Percentiles rank a stretch among this genome's conserved stretches.
These are phyloP conservation scores for Pseudohyphozyma bogoriensis DNA, from an alignment of 768 basidiomycete genomes.

Conservation along the genomic window DNA sequence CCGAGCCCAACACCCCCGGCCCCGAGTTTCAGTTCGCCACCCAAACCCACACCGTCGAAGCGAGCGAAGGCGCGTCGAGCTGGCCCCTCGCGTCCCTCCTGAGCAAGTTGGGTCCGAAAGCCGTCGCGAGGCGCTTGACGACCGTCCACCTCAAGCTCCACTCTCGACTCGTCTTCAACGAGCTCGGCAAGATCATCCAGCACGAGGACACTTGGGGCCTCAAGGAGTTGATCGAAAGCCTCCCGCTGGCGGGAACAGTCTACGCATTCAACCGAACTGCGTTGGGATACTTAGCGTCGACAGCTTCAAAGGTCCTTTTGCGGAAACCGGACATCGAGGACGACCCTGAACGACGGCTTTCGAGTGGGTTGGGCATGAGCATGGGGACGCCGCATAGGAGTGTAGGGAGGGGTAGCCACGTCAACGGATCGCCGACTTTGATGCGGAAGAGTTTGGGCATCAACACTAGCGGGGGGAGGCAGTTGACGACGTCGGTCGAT, in stretches of 20 bases:
- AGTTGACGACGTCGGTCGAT: too few species aligned
- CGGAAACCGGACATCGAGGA: background rate
- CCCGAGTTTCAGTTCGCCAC: background rate
- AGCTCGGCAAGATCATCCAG: slow-evolving; percentile 65
- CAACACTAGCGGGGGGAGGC: too few species aligned
- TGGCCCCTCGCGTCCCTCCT: slow-evolving; percentile 17
- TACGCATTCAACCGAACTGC: slow-evolving; percentile 24
- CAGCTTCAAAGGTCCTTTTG: background rate
- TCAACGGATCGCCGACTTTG: background rate
- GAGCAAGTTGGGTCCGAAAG: slow-evolving; percentile 1
- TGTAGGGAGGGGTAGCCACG: too few species aligned
- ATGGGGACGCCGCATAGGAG: background rate
- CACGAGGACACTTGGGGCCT: slow-evolving; percentile 76
- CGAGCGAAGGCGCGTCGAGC: too few species aligned
- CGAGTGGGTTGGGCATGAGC: background rate
- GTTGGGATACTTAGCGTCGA: slow-evolving; percentile 3
- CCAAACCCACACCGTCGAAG: background rate
- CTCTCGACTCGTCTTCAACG: slow-evolving; percentile 66
- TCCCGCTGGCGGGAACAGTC: slow-evolving; percentile 10
- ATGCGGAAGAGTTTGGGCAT: background rate
- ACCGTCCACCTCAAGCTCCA: slow-evolving; percentile 67
- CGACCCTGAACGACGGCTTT: background rate
- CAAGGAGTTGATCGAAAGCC: slow-evolving; percentile 51
- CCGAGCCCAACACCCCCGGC: slow-evolving; percentile 16
- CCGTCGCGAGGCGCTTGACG: slow-evolving; percentile 44